Evolutionary conservation across 371 early-diverging fungal genomes (phyloP).

Genomic region (Gilbertella persicaria): DNA sequence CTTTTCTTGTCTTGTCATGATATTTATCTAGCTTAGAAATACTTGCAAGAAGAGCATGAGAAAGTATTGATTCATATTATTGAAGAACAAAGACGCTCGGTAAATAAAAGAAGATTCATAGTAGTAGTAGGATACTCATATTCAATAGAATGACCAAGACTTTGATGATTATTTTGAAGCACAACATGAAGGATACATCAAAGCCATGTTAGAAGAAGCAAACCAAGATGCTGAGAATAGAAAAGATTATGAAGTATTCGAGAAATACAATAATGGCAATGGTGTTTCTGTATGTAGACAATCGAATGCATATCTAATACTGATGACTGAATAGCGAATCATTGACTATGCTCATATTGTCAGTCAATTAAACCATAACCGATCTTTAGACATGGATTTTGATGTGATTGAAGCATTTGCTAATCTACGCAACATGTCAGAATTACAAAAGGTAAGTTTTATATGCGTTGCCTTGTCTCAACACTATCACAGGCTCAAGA

Average conservation of each 20-base stretch:
- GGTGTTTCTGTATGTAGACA: slow-evolving; percentile 12
- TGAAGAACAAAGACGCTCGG: slow-evolving; percentile 15
- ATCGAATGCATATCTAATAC: too few species aligned
- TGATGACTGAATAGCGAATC: too few species aligned
- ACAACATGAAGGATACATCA: not conserved
- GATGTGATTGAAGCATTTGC: slow-evolving; percentile 5
- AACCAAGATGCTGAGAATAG: slow-evolving; percentile 4
- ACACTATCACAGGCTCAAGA: slow-evolving; percentile 8
- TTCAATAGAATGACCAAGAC: slow-evolving; percentile 7
- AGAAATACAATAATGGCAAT: not conserved
- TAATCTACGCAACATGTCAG: slow-evolving; percentile 16
- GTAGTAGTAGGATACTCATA: not conserved
- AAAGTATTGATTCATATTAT: slow-evolving; percentile 10
- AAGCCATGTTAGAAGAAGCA: slow-evolving; percentile 1
- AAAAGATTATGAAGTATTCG: slow-evolving; percentile 5
- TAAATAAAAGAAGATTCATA: not conserved
- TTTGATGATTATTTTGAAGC: slow-evolving; percentile 4
- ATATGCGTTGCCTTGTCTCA: too few species aligned
- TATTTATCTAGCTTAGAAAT: slow-evolving; percentile 9
- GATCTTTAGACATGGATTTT: slow-evolving; percentile 8
- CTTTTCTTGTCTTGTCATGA: not conserved
- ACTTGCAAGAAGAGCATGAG: slow-evolving; percentile 21
- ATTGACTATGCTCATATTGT: slow-evolving; percentile 11
- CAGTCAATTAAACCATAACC: slow-evolving; percentile 7
- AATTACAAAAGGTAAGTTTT: slow-evolving; percentile 13